These are phyloP conservation scores for Calycina herbarum DNA, from an alignment of 2,329 filamentous ascomycete species.

Conservation along the genomic window DNA sequence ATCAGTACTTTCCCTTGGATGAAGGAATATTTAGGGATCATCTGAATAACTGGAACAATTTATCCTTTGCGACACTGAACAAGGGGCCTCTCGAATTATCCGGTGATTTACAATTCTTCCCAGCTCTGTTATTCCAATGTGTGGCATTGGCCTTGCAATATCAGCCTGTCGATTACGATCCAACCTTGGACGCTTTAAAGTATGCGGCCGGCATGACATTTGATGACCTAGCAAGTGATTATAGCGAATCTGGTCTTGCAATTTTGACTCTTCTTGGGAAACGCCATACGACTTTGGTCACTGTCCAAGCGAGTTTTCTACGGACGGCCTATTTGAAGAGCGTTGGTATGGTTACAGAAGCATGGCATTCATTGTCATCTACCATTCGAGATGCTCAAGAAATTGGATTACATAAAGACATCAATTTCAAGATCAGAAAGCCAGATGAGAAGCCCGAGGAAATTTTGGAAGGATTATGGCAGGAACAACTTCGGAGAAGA, in stretches of 20 bases:
- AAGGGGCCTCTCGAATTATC: conserved; percentile 52
- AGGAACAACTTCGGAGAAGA: conserved; percentile 54
- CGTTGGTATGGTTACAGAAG: conserved; percentile 57
- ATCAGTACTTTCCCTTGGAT: conserved; percentile 58
- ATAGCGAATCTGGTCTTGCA: conserved; percentile 57
- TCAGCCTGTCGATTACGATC: conserved; percentile 48
- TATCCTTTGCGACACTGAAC: conserved; percentile 53
- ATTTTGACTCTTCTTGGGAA: conserved; percentile 58
- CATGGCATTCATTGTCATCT: conserved; percentile 47
- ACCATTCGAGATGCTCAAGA: conserved; percentile 64
- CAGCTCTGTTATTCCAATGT: conserved; percentile 60
- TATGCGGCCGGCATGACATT: conserved; percentile 60
- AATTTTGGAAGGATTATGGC: conserved; percentile 57
- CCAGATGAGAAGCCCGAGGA: conserved; percentile 46
- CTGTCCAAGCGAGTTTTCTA: conserved; percentile 58
- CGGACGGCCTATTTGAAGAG: conserved; percentile 59
- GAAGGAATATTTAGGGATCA: conserved; percentile 51
- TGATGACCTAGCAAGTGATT: conserved; percentile 60
- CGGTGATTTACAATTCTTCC: conserved; percentile 55
- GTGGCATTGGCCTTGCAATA: conserved; percentile 55
- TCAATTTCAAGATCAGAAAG: conserved; percentile 48
- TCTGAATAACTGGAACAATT: conserved; percentile 54
- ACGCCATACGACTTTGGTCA: conserved; percentile 54
- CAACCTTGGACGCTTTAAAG: conserved; percentile 56
- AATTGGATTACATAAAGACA: conserved; percentile 57